Conservation (phyloP, 495 filamentous ascomycete genomes). For the Viridothelium virens region DNA sequence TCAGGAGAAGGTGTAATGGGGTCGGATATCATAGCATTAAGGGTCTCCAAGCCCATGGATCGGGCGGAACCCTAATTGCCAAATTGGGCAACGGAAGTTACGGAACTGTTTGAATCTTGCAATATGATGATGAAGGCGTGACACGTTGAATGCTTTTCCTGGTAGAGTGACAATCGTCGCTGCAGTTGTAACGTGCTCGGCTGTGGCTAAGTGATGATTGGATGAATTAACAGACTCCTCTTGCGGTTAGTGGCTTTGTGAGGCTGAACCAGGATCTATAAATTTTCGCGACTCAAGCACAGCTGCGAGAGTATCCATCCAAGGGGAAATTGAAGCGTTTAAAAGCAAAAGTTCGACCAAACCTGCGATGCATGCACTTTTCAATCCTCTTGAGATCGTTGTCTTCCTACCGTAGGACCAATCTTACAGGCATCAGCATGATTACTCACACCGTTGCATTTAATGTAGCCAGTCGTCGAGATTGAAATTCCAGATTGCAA, state of each 20-base stretch:
- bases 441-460: constrained; percentile 8
- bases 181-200: neutral
- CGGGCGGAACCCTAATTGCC: neutral
- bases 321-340: neutral
- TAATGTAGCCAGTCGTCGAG: neutral
- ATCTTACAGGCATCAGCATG: neutral
- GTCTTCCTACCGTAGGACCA: neutral
- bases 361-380: too few species aligned
- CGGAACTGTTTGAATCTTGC: neutral
- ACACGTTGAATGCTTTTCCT: neutral
- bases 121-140: neutral
- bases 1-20: neutral
- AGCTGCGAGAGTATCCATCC: neutral
- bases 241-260: neutral
- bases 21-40: constrained; percentile 4
- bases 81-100: neutral
- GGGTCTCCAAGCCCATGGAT: neutral
- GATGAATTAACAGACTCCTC: constrained; percentile 1
- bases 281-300: neutral
- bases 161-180: neutral
- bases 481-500: neutral
- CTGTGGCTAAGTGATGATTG: neutral
- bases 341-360: neutral
- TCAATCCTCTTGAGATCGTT: neutral
- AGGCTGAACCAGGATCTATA: neutral